Base-by-base conservation (phyloP, 768 basidiomycete species). In the Tremella yokohamensis region DNA sequence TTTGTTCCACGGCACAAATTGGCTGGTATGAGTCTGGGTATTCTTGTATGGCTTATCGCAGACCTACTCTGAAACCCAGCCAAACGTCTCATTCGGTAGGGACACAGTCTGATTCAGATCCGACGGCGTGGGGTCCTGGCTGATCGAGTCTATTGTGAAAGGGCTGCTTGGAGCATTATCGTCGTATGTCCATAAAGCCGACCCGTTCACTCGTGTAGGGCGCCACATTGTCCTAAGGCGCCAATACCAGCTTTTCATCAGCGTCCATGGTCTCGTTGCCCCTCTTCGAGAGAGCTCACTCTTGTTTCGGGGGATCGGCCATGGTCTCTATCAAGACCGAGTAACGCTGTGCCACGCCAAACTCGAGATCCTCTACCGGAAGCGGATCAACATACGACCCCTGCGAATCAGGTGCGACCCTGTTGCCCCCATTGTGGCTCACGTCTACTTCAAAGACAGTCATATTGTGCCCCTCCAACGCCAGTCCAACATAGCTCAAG, bases 401-500 rank as follows among this genome's bases (percentile, higher is more conserved):
- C 57, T 58, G 16, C 42, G 6, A 18, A 4, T n/a, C 22, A n/a
- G 22, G 15, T n/a, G 42, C 4, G 8, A 22, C 22, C 22, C 39
- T 40, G 12, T 11, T 45, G n/a, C n/a, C 42, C 42, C 4, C 15
- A 16, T 45, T 22, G 22, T 12, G 3, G 38, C 57, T 59, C 42
- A 59, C 57, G 25, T 59, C 57, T 13, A 45, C 57, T 39, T 59
- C 57, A 40, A 59, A 54, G 2, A 59, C 9, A 16, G 57, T 59
- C 57, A 59, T 59, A 19, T 54, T 58, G 40, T 58, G 52, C 2
- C 57, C 57, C 34, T 59, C 57, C n/a, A 59, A 40, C 6, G 39
- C 52, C 40, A 59, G 16, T 22, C 39, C 18, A 12, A 54, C 11
- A 24, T 59, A 53, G 20, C 52, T 54, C 8, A 54, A 20, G 13